Evolutionary conservation across 2,329 filamentous ascomycete species (phyloP).

Genomic region (Fusarium abutilonis): DNA sequence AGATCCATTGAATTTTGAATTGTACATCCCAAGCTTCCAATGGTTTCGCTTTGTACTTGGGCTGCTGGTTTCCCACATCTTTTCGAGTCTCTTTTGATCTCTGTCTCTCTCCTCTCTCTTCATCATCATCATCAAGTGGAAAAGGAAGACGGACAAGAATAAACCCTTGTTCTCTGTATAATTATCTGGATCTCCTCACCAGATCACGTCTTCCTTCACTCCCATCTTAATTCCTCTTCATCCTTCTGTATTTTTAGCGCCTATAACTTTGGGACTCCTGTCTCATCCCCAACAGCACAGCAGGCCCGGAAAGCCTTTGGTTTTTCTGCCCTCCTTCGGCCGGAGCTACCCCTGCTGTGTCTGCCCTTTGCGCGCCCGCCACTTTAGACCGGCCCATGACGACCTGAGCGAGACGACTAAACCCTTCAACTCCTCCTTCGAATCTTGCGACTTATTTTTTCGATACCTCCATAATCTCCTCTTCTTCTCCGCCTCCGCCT

Average conservation of each 20-base stretch:
- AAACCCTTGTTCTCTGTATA: constrained; percentile 31
- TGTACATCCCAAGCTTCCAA: constrained; percentile 35
- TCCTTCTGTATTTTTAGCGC: constrained; percentile 46
- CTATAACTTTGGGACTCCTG: constrained; percentile 32
- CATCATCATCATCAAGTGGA: constrained; percentile 1
- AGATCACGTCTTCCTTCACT: constrained; percentile 27
- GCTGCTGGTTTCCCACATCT: constrained; percentile 37
- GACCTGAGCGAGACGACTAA: constrained; percentile 41
- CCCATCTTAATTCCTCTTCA: constrained; percentile 36
- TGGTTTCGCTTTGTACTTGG: constrained; percentile 38
- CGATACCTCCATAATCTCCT: constrained; percentile 33
- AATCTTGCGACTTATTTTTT: constrained; percentile 20
- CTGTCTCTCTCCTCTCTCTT: constrained; percentile 11
- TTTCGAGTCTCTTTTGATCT: constrained; percentile 14
- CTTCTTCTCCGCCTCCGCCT: constrained; percentile 2
- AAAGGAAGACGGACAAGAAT: constrained; percentile 29
- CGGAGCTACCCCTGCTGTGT: constrained; percentile 44
- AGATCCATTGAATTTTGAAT: constrained; percentile 31
- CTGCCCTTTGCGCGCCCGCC: constrained; percentile 32
- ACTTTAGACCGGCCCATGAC: constrained; percentile 44
- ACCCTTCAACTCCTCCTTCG: constrained; percentile 33
- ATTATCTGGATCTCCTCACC: constrained; percentile 30
- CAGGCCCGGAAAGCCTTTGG: constrained; percentile 21
- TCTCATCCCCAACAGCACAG: constrained; percentile 35
- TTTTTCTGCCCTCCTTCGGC: constrained; percentile 36